Conservation (phyloP, 202 grass and related monocot species). For the Zizania palustris region DNA sequence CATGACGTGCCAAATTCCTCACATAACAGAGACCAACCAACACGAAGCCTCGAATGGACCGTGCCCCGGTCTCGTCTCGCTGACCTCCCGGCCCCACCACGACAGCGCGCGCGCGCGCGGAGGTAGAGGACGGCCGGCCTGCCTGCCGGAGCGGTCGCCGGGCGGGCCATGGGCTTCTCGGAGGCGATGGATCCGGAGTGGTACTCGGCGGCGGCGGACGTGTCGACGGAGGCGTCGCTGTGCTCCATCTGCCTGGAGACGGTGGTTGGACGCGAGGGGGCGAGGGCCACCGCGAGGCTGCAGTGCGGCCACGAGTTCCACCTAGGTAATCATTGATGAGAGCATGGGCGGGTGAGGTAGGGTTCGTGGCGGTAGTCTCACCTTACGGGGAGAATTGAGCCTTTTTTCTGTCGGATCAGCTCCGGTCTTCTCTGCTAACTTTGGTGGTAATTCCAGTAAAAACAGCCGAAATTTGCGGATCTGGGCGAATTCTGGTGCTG, state of each 20-base stretch:
- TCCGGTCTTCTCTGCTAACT: not conserved
- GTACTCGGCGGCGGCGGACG: slow-evolving; percentile 13
- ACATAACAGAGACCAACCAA: not conserved
- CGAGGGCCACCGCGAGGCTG: slow-evolving; percentile 78
- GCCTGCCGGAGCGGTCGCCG: not conserved
- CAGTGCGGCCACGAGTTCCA: slow-evolving; percentile 97
- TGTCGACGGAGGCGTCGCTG: slow-evolving; percentile 54
- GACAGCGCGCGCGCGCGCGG: not conserved
- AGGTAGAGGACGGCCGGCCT: not conserved
- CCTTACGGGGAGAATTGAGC: not conserved
- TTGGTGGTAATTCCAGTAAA: not conserved
- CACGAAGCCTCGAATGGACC: not conserved
- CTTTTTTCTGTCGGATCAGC: not conserved
- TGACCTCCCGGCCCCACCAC: not conserved
- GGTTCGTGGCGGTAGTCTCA: not conserved
- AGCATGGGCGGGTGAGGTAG: not conserved
- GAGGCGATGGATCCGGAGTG: slow-evolving; percentile 62
- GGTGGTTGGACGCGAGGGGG: slow-evolving; percentile 41
- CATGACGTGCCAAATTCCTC: not conserved
- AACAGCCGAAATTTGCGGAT: not conserved
- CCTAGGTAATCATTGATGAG: slow-evolving; percentile 56
- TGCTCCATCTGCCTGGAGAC: slow-evolving; percentile 92
- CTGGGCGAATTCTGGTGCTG: not conserved
- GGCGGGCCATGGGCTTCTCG: not conserved
- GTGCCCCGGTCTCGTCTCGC: not conserved